Percentiles rank a stretch among this genome's conserved stretches.
phyloP scores from a whole-genome alignment of 148 eudicot genomes.

The Camellia sinensis region DNA sequence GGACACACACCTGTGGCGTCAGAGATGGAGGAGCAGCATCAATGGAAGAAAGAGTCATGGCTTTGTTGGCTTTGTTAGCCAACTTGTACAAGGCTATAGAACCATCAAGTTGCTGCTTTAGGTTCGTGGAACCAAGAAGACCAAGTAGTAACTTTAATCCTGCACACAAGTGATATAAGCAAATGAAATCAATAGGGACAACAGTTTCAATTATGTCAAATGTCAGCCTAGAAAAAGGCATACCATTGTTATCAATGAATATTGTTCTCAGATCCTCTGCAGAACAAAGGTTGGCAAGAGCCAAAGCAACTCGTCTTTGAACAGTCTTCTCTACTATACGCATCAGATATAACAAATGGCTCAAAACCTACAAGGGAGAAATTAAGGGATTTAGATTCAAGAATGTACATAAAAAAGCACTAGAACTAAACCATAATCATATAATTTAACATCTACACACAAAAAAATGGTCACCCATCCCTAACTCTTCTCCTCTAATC shows the following conservation, averaged over 20 bases:
- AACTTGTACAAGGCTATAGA: slow-evolving; percentile 72
- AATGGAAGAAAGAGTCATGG: slow-evolving; percentile 53
- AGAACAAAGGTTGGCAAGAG: slow-evolving; percentile 94
- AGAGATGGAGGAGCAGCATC: slow-evolving; percentile 93
- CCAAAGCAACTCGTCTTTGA: slow-evolving; percentile 73
- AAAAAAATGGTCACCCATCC: slow-evolving; percentile 60
- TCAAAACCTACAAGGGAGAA: slow-evolving; percentile 49
- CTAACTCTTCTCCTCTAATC: slow-evolving; percentile 89
- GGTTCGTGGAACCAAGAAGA: slow-evolving; percentile 59
- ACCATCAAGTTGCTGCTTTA: slow-evolving; percentile 70
- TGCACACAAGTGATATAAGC: slow-evolving; percentile 15
- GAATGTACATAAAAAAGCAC: neutral
- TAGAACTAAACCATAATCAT: neutral
- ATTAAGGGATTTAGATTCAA: neutral
- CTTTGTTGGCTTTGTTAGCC: slow-evolving; percentile 75
- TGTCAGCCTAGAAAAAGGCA: slow-evolving; percentile 8
- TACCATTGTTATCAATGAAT: slow-evolving; percentile 74
- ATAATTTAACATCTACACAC: neutral
- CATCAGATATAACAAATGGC: slow-evolving; percentile 52
- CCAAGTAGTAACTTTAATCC: slow-evolving; percentile 76
- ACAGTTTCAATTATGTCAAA: neutral
- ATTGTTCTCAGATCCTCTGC: slow-evolving; percentile 64
- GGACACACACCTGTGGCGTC: slow-evolving; percentile 56
- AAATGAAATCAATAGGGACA: neutral
- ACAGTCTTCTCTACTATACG: slow-evolving; percentile 58